Conservation (phyloP, 192 early-diverging fungal species). For the Coemansia sp. region DNA sequence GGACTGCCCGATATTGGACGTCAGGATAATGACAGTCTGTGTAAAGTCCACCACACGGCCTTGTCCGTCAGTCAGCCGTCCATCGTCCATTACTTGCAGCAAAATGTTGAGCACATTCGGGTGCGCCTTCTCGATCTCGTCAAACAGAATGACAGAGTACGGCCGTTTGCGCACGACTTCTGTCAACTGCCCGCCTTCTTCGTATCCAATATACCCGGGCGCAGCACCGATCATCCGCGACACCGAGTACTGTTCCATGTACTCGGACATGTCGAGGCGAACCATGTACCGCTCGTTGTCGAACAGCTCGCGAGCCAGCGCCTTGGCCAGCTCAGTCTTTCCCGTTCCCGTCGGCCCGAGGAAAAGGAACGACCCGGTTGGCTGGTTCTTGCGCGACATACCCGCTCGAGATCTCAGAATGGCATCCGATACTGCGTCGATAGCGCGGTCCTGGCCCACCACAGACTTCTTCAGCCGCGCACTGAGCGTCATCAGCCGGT, state of each 20-base stretch:
- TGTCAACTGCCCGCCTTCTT: conserved; percentile 94
- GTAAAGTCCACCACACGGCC: conserved; percentile 91
- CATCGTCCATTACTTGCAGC: conserved; percentile 90
- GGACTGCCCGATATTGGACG: conserved; percentile 79
- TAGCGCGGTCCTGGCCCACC: conserved; percentile 89
- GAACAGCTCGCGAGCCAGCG: conserved; percentile 83
- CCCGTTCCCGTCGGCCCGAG: conserved; percentile 96
- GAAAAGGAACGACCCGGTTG: conserved; percentile 92
- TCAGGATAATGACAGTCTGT: conserved; percentile 96
- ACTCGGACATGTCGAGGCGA: conserved; percentile 99
- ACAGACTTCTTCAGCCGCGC: conserved; percentile 81
- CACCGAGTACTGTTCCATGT: conserved; percentile 88
- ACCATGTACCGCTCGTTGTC: conserved; percentile 95
- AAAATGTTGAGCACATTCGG: conserved; percentile 74
- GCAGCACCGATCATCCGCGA: conserved; percentile 91
- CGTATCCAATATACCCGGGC: conserved; percentile 95
- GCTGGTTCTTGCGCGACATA: conserved; percentile 71
- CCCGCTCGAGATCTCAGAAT: conserved; percentile 89
- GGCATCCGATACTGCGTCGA: conserved; percentile 88
- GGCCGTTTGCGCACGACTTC: conserved; percentile 88
- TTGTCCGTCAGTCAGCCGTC: conserved; percentile 89
- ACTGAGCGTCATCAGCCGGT: conserved; percentile 76
- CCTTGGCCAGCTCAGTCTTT: conserved; percentile 82
- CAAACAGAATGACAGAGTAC: conserved; percentile 92
- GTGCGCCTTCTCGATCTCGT: conserved; percentile 99